Conservation (phyloP, 441 rosid species). For the Populus tomentosa region DNA sequence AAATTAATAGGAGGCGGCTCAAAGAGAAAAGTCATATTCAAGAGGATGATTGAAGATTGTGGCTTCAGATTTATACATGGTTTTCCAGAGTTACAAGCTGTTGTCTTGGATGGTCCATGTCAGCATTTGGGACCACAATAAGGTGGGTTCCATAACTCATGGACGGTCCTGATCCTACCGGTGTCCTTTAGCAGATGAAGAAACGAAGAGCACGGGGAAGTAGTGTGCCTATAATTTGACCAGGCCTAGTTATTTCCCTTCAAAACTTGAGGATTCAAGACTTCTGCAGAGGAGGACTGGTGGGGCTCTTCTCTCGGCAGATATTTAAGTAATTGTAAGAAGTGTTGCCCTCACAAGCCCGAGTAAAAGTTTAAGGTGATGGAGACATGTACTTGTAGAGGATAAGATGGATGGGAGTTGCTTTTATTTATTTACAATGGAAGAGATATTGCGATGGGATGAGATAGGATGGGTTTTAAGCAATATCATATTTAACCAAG, state of each 20-base stretch:
- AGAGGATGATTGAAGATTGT: constrained; percentile 27
- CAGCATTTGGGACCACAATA: constrained; percentile 11
- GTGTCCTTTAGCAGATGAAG: background rate
- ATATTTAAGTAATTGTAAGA: constrained; percentile 8
- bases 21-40: constrained; percentile 39
- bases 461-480: constrained; percentile 18
- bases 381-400: background rate
- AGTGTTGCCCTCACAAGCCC: background rate
- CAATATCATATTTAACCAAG: constrained; percentile 16
- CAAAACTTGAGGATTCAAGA: constrained; percentile 15
- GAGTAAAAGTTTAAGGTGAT: background rate
- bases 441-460: no score
- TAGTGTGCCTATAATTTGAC: constrained; percentile 13
- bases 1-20: constrained; percentile 36
- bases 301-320: constrained; percentile 20
- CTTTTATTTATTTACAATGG: no score
- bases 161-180: constrained; percentile 28
- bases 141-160: background rate
- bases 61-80: constrained; percentile 10
- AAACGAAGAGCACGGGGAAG: background rate
- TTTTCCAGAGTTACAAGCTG: background rate
- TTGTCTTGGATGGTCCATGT: constrained; percentile 16
- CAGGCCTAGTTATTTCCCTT: constrained; percentile 13
- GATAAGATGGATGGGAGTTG: no score
- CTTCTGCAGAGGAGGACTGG: background rate